Conservation (phyloP, 345 rosid genomes). For the Alliaria petiolata region DNA sequence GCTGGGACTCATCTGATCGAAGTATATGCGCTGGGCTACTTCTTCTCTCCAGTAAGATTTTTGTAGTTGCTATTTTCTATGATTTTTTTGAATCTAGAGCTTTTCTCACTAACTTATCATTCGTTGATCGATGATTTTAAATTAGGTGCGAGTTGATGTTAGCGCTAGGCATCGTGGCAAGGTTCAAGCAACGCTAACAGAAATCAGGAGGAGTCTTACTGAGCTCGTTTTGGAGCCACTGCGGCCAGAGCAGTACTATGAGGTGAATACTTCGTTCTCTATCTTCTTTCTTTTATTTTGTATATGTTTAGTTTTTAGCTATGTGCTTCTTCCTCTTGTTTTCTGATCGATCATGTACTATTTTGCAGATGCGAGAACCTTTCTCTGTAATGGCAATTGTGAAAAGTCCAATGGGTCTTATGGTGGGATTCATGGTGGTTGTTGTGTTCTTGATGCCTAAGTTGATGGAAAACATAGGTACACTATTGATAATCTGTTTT, state of each 20-base stretch:
- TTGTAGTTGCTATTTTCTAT: background rate
- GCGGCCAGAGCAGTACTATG: constrained; percentile 79
- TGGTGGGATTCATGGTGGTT: constrained; percentile 94
- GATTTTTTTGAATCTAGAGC: background rate
- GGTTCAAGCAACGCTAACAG: constrained; percentile 93
- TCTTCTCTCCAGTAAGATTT: constrained; percentile 86
- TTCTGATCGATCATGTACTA: constrained; percentile 5
- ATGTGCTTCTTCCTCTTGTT: too few relatives aligned
- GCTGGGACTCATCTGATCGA: constrained; percentile 98
- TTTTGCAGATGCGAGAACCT: constrained; percentile 80
- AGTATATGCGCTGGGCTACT: constrained; percentile 78
- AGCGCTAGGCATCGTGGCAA: constrained; percentile 93
- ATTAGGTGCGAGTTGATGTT: constrained; percentile 94
- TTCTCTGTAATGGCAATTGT: constrained; percentile 73
- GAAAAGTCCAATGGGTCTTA: constrained; percentile 98
- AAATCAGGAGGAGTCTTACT: constrained; percentile 75
- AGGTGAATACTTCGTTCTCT: constrained; percentile 42
- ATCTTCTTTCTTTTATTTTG: background rate
- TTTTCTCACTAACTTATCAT: background rate
- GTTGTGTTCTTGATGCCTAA: constrained; percentile 95
- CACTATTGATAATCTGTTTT: background rate
- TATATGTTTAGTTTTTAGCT: constrained; percentile 6
- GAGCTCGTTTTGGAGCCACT: constrained; percentile 89
- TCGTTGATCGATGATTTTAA: constrained; percentile 4
- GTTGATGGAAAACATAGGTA: constrained; percentile 94